Conservation (phyloP, 2,329 filamentous ascomycete species). For the Cladosporium sp. region DNA sequence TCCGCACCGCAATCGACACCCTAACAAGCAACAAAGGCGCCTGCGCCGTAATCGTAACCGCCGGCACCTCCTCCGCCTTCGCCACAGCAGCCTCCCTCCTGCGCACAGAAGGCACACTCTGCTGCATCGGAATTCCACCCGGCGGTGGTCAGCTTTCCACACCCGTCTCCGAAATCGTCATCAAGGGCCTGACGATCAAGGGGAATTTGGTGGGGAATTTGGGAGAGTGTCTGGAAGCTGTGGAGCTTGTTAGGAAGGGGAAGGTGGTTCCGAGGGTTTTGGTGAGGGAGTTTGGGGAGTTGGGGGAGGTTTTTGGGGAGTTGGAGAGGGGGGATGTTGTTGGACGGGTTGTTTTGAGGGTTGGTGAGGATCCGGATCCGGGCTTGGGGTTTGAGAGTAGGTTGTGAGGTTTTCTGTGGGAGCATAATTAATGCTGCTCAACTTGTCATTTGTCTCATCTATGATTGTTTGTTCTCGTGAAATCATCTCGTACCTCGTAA, state of each 20-base stretch:
- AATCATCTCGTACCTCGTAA: too few relatives aligned
- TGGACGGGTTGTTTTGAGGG: constrained; percentile 40
- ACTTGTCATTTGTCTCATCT: not conserved
- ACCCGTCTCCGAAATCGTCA: constrained; percentile 41
- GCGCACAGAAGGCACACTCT: constrained; percentile 39
- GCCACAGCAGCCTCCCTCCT: constrained; percentile 41
- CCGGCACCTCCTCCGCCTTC: constrained; percentile 39
- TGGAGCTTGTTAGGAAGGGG: constrained; percentile 39
- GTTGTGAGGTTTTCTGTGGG: not conserved
- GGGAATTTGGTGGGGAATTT: constrained; percentile 43
- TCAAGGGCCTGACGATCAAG: constrained; percentile 40
- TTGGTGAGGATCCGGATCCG: constrained; percentile 27
- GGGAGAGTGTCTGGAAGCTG: constrained; percentile 44
- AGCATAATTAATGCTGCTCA: too few relatives aligned
- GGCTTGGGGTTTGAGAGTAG: not conserved
- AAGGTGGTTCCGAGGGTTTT: constrained; percentile 40
- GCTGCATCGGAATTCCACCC: constrained; percentile 42
- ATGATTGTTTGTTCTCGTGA: not conserved
- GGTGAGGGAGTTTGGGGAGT: constrained; percentile 39
- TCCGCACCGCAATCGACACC: constrained; percentile 31
- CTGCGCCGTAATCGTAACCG: constrained; percentile 40
- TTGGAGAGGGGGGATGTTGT: constrained; percentile 42
- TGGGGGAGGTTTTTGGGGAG: constrained; percentile 41
- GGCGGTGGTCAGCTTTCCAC: constrained; percentile 37
- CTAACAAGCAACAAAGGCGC: constrained; percentile 36